A percentile compares a stretch with the other conserved stretches of the same genome.
Evolutionary conservation across 1,284 basidiomycete species (phyloP).

Genomic region (Limonomyces culmigenus): DNA sequence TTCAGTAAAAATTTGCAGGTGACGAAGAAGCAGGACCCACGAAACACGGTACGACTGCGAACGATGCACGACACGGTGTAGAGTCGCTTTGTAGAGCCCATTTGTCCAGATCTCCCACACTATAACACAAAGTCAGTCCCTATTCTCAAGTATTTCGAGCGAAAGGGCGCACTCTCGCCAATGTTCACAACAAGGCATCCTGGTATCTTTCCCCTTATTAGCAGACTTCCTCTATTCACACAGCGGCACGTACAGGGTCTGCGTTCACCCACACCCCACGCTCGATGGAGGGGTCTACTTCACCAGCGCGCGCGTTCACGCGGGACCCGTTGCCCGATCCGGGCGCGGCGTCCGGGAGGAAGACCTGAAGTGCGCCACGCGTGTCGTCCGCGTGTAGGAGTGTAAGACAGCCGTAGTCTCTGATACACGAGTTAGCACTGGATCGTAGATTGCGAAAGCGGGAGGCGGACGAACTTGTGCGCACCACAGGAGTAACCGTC

Average conservation of each 20-base stretch:
- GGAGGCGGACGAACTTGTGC: constrained; percentile 38
- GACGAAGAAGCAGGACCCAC: constrained; percentile 6
- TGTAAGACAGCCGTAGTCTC: constrained; percentile 80
- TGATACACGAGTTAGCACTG: constrained; percentile 13
- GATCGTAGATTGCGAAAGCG: constrained; percentile 2
- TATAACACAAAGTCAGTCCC: too few relatives aligned
- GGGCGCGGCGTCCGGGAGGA: constrained; percentile 33
- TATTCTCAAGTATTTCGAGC: neutral
- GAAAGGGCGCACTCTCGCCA: constrained; percentile 49
- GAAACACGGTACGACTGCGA: constrained; percentile 48
- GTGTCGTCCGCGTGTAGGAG: constrained; percentile 54
- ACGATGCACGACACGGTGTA: constrained; percentile 65
- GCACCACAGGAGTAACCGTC: constrained; percentile 76
- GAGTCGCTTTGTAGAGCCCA: constrained; percentile 59
- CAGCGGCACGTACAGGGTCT: constrained; percentile 36
- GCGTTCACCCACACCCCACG: constrained; percentile 59
- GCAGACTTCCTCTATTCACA: too few relatives aligned
- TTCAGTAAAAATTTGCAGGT: neutral
- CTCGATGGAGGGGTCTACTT: constrained; percentile 23
- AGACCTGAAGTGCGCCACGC: constrained; percentile 66
- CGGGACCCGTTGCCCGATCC: too few relatives aligned
- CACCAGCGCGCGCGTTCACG: too few relatives aligned
- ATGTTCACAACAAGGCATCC: constrained; percentile 72
- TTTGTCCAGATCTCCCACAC: constrained; percentile 82
- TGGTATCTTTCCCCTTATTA: too few relatives aligned